These are phyloP conservation scores for Butyriboletus loyo DNA, from an alignment of 768 basidiomycete genomes.

Conservation along the genomic window DNA sequence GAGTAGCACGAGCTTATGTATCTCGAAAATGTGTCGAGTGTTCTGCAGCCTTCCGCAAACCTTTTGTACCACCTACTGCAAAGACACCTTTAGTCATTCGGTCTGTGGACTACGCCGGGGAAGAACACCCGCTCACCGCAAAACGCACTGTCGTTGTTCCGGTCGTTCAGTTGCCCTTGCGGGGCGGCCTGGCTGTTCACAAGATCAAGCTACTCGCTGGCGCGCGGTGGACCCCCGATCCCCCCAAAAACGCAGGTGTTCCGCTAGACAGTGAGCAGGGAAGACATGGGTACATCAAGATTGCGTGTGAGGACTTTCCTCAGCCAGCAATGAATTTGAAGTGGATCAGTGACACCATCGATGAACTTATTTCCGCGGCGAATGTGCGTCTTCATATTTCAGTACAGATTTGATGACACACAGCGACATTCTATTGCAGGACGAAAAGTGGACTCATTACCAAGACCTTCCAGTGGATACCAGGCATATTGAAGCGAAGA, in stretches of 20 bases:
- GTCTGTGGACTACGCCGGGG: slow-evolving; percentile 73
- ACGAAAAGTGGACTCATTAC: slow-evolving; percentile 42
- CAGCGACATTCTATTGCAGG: slow-evolving; percentile 21
- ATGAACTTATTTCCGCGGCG: slow-evolving; percentile 73
- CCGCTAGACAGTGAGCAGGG: slow-evolving; percentile 41
- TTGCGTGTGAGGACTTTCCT: slow-evolving; percentile 86
- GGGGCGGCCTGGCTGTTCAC: slow-evolving; percentile 62
- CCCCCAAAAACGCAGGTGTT: slow-evolving; percentile 65
- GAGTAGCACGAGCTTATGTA: slow-evolving; percentile 19
- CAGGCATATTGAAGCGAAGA: slow-evolving; percentile 73
- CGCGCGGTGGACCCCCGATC: slow-evolving; percentile 75
- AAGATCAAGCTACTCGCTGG: slow-evolving; percentile 89
- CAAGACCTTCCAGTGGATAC: slow-evolving; percentile 74
- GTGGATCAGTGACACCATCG: slow-evolving; percentile 87
- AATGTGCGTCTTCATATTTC: slow-evolving; percentile 58
- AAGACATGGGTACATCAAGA: slow-evolving; percentile 83
- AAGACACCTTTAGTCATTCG: slow-evolving; percentile 65
- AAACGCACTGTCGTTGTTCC: slow-evolving; percentile 77
- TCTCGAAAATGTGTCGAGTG: slow-evolving; percentile 5
- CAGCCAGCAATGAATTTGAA: slow-evolving; percentile 86
- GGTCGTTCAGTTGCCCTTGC: slow-evolving; percentile 70
- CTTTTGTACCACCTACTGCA: slow-evolving; percentile 65
- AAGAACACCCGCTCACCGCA: slow-evolving; percentile 63
- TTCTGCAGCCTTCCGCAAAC: slow-evolving; percentile 70
- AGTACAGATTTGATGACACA: slow-evolving; percentile 3